phyloP scores from a whole-genome alignment of 179 eudicot genomes.

The Gypsophila paniculata region DNA sequence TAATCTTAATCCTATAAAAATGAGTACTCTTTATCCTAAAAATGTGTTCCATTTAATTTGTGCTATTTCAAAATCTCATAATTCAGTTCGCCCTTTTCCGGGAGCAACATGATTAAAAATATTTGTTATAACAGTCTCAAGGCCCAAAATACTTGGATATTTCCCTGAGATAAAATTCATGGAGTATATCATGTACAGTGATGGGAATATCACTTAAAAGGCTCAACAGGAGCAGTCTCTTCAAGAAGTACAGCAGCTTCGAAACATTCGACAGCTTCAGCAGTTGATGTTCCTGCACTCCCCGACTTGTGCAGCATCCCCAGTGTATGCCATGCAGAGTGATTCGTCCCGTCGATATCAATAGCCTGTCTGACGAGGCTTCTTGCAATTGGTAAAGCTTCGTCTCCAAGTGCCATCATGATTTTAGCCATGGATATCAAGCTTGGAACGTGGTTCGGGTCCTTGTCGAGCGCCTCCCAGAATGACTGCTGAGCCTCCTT shows the following conservation, averaged over 20 bases:
- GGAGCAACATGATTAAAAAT: conserved; percentile 7
- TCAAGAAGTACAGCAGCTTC: conserved; percentile 57
- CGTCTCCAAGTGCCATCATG: conserved; percentile 41
- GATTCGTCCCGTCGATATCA: conserved; percentile 55
- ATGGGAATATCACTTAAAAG: conserved; percentile 52
- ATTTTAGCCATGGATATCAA: conserved; percentile 58
- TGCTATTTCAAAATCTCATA: background rate
- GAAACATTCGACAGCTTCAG: conserved; percentile 39
- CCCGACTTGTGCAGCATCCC: conserved; percentile 61
- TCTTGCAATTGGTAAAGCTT: conserved; percentile 40
- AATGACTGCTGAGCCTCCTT: conserved; percentile 60
- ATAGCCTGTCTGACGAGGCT: conserved; percentile 66
- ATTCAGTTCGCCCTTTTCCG: background rate
- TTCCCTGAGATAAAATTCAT: conserved; percentile 8
- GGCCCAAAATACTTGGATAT: conserved; percentile 3
- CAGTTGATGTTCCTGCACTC: conserved; percentile 25
- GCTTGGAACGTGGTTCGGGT: conserved; percentile 72
- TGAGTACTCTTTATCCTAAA: background rate
- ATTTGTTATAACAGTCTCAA: conserved; percentile 4
- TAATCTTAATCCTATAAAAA: too few relatives aligned
- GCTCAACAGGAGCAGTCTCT: conserved; percentile 79
- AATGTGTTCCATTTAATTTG: conserved; percentile 9
- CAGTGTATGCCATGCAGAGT: conserved; percentile 70
- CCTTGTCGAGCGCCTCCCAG: conserved; percentile 54
- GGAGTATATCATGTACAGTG: conserved; percentile 20